A percentile compares a stretch with the other conserved stretches of the same genome.
phyloP scores from a whole-genome alignment of 2,329 filamentous ascomycete species.

The Dryadomyces sulphureus region DNA sequence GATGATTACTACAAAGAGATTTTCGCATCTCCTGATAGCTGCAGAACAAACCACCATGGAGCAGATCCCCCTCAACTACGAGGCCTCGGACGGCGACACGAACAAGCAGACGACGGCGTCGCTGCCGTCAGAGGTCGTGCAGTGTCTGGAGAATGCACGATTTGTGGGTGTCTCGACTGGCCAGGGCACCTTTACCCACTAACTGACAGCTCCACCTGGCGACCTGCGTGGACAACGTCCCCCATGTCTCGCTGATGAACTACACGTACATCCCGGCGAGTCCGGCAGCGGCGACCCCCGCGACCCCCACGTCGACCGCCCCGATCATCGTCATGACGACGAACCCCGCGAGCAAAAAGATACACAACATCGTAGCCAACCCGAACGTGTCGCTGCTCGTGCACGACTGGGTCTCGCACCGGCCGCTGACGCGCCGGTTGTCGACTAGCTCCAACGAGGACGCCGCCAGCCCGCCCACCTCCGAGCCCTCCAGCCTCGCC shows the following conservation, averaged over 20 bases:
- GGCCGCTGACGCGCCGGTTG: constrained; percentile 55
- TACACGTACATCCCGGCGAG: constrained; percentile 89
- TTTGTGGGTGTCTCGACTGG: constrained; percentile 49
- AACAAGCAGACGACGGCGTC: constrained; percentile 53
- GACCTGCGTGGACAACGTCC: constrained; percentile 68
- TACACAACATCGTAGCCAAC: constrained; percentile 67
- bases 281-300: constrained; percentile 33
- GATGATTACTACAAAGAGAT: too few species aligned
- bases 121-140: constrained; percentile 72
- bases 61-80: constrained; percentile 58
- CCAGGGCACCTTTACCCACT: constrained; percentile 1
- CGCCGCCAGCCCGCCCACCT: constrained; percentile 21
- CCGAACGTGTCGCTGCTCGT: constrained; percentile 86
- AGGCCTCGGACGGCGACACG: constrained; percentile 59
- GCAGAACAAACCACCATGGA: constrained; percentile 25
- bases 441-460: constrained; percentile 41
- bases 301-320: constrained; percentile 17
- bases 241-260: constrained; percentile 96
- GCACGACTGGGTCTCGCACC: constrained; percentile 91
- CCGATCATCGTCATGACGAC: constrained; percentile 95
- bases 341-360: constrained; percentile 64
- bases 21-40: too few species aligned
- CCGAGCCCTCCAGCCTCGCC: constrained; percentile 58
- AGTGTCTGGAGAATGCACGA: constrained; percentile 85
- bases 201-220: constrained; percentile 72